Base-by-base conservation (phyloP, 768 basidiomycete genomes). In the Steccherinum ochraceum region DNA sequence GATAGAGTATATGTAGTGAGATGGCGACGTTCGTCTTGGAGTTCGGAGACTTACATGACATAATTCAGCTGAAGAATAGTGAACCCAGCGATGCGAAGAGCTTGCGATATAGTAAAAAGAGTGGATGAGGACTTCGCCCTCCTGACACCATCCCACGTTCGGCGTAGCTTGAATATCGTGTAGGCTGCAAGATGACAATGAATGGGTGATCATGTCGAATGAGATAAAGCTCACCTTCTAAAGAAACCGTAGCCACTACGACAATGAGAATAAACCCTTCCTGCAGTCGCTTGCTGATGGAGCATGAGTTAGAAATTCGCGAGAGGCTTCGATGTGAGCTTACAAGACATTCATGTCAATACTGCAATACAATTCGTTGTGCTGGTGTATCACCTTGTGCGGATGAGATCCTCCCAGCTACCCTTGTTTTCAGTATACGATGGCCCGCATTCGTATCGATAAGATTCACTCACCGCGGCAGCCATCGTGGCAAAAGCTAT, bases 331-430 rank as follows among this genome's bases (percentile, higher is more conserved):
- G n/a, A n/a, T n/a, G n/a, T n/a, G n/a, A n/a, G 40, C 56, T 45
- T 52, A 61, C 59, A 56, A 52, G 12, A 55, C 10, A 18, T 24
- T 25, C 39, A 51, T 55, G 12, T 43, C 25, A 25, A 61, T 41
- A 39, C 51, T 50, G 43, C 60, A 61, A 41, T 52, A 51, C 21
- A 58, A 47, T 7, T 58, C 54, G 41, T 58, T 49, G 18, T 27
- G 45, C 48, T 46, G 25, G 45, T 57, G 60, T 19, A 16, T 25
- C 24, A 61, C 56, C n/a, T 48, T 19, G 4, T 44, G 25, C 4
- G 50, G 54, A 40, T 57, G 23, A 3, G 42, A 23, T 11, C 19
- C 46, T n/a, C 48, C 55, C 11, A 57, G 54, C 46, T 55, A 26
- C 21, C 30, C n/a, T 35, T n/a, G 42, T 49, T 12, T 27, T 24